phyloP scores from a whole-genome alignment of 192 early-diverging fungal genomes.

The Rhizoclosmatium globosum region DNA sequence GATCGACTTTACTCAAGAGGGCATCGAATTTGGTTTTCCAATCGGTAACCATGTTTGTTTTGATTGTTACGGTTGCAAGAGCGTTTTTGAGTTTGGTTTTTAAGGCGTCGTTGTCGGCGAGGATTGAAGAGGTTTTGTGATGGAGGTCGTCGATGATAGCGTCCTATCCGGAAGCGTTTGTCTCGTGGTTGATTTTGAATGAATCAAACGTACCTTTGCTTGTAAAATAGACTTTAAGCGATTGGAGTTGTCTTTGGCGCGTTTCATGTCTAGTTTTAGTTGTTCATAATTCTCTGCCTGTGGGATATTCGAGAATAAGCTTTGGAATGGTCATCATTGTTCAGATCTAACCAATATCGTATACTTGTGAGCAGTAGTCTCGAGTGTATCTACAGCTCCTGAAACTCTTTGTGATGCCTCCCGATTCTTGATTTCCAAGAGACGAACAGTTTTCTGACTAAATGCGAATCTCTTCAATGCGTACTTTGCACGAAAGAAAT shows the following conservation, averaged over 20 bases:
- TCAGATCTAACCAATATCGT: not conserved
- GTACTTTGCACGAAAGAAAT: not conserved
- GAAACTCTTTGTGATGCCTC: not conserved
- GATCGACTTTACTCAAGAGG: slow-evolving; percentile 7
- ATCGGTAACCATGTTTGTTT: slow-evolving; percentile 21
- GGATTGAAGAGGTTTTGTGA: not conserved
- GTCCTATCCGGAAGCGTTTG: not conserved
- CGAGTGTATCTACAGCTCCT: slow-evolving; percentile 3
- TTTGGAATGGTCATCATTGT: not conserved
- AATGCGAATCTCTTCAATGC: not conserved
- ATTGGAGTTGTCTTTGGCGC: not conserved
- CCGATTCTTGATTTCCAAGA: not conserved
- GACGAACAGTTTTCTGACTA: not conserved
- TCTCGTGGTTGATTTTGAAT: not conserved
- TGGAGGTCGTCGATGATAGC: slow-evolving; percentile 21
- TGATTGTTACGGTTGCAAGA: slow-evolving; percentile 2
- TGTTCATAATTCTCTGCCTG: slow-evolving; percentile 16
- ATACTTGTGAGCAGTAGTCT: slow-evolving; percentile 14
- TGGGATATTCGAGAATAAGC: not conserved
- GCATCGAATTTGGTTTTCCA: slow-evolving; percentile 26
- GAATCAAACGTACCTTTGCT: slow-evolving; percentile 16
- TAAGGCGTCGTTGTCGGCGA: not conserved
- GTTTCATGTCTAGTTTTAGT: slow-evolving; percentile 2
- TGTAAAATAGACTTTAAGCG: slow-evolving; percentile 12
- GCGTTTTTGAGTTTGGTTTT: slow-evolving; percentile 9